Conservation (phyloP, 306 rosid species). For the Begonia peltatifolia region DNA sequence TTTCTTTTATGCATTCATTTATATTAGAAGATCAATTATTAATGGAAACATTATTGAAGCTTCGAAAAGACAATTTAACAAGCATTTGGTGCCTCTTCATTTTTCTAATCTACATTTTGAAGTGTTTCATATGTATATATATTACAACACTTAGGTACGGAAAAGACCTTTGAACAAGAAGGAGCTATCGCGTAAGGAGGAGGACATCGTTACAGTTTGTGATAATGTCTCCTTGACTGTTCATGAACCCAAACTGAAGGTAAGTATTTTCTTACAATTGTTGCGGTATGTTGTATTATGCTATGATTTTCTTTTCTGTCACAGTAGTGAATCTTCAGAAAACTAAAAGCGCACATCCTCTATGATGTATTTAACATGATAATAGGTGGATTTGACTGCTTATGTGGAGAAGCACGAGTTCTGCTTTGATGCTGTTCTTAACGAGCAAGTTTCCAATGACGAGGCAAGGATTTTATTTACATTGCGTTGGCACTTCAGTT, state of each 20-base stretch:
- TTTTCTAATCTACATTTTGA: too few species aligned
- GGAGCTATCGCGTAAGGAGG: slow-evolving; percentile 90
- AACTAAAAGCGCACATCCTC: neutral
- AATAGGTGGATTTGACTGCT: slow-evolving; percentile 94
- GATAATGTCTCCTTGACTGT: slow-evolving; percentile 61
- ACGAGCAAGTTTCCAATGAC: slow-evolving; percentile 74
- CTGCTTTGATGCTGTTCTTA: slow-evolving; percentile 90
- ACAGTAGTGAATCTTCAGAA: too few species aligned
- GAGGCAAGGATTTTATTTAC: slow-evolving; percentile 37
- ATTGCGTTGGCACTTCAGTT: too few species aligned
- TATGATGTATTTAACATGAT: slow-evolving; percentile 4
- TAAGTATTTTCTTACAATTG: slow-evolving; percentile 20
- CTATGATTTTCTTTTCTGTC: neutral
- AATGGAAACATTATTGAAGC: too few species aligned
- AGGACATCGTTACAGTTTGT: slow-evolving; percentile 67
- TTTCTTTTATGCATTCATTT: too few species aligned
- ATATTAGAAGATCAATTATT: too few species aligned
- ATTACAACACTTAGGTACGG: slow-evolving; percentile 44
- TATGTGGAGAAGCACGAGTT: slow-evolving; percentile 98
- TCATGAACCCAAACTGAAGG: slow-evolving; percentile 91
- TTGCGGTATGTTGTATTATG: slow-evolving; percentile 5
- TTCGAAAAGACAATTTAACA: too few species aligned
- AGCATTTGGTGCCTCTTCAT: too few species aligned
- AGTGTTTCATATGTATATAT: too few species aligned
- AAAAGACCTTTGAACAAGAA: slow-evolving; percentile 95